Percentiles rank a stretch among this genome's conserved stretches.
Conservation (phyloP, 495 filamentous ascomycete species). For the Penicillium nucicola region DNA sequence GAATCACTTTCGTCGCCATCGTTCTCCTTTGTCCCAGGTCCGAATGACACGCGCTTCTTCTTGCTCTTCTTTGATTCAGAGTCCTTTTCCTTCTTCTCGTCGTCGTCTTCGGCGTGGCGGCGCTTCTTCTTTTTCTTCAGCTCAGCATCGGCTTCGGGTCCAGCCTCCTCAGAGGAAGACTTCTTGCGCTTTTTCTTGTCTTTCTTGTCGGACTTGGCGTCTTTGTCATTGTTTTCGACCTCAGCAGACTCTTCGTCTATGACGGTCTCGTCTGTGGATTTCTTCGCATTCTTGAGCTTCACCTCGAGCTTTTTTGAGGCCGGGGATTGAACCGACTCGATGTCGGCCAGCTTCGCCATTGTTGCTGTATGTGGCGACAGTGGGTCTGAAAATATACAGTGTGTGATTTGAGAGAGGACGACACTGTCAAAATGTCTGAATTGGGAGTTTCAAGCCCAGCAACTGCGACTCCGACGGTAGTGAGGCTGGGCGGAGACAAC, state of each 20-base stretch:
- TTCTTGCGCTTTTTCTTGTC: conserved; percentile 12
- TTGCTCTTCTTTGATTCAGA: conserved; percentile 24
- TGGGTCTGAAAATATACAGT: background rate
- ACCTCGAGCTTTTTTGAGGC: conserved; percentile 77
- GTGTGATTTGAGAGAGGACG: background rate
- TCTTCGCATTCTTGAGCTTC: conserved; percentile 65
- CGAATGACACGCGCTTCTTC: conserved; percentile 76
- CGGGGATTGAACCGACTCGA: conserved; percentile 46
- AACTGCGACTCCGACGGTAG: background rate
- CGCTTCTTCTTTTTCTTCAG: conserved; percentile 20
- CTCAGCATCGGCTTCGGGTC: conserved; percentile 11
- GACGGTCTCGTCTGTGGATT: conserved; percentile 28
- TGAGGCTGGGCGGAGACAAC: conserved; percentile 4
- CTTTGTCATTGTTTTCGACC: conserved; percentile 13
- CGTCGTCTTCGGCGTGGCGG: conserved; percentile 16
- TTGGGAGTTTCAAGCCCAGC: background rate
- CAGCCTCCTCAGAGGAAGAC: conserved; percentile 16
- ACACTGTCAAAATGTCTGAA: background rate
- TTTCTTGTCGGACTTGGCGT: conserved; percentile 11
- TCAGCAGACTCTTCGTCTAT: background rate
- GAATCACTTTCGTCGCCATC: conserved; percentile 45
- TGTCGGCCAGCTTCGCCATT: conserved; percentile 17
- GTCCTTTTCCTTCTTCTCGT: conserved; percentile 14
- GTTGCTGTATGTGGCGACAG: background rate
- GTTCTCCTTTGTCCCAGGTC: conserved; percentile 61